Evolutionary conservation across 139 green algal species (phyloP), one percentile per base, ranked within the genome.

Genomic region (Spirogloea muscicola): DNA sequence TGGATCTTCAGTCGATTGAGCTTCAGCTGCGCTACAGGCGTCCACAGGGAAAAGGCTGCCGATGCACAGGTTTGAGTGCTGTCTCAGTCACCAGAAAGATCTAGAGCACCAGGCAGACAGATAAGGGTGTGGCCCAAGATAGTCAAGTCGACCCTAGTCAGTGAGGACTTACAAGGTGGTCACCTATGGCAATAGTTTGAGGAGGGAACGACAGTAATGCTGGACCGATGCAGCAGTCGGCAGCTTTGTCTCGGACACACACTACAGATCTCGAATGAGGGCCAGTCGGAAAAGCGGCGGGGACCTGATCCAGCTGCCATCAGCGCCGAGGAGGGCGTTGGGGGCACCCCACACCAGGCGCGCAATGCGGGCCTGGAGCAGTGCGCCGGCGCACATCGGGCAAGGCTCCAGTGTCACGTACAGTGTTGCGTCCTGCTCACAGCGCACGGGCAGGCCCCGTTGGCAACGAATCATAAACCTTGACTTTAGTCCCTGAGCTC

Each of bases 391-490:
- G 62, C 93, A 98, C 93, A 98, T 98, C 21, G 90, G 81, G 58
- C 93, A 98, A 0, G 93, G 93, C 86, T 98, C 93, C 41, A 96
- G 60, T 0, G 91, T 98, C 3, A 93, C 87, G 66, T 96, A 98
- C 18, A 98, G 51, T 0, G 90, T 96, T n/a, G 84, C 59, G 21
- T 72, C 73, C 36, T 77, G 55, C 33, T 29, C 21, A n/a, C n/a
- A n/a, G n/a, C n/a, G n/a, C n/a, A n/a, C n/a, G n/a, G n/a, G n/a
- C n/a, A n/a, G n/a, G n/a, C n/a, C n/a, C n/a, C n/a, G n/a, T n/a
- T n/a, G n/a, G n/a, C n/a, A n/a, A n/a, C n/a, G n/a, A n/a, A n/a
- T n/a, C n/a, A n/a, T n/a, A n/a, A n/a, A n/a, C n/a, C n/a, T n/a
- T n/a, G n/a, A n/a, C n/a, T n/a, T n/a, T n/a, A n/a, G n/a, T n/a